Evolutionary conservation across 495 filamentous ascomycete species (phyloP), one percentile per base, ranked within the genome.

Genomic region (Physcia stellaris): DNA sequence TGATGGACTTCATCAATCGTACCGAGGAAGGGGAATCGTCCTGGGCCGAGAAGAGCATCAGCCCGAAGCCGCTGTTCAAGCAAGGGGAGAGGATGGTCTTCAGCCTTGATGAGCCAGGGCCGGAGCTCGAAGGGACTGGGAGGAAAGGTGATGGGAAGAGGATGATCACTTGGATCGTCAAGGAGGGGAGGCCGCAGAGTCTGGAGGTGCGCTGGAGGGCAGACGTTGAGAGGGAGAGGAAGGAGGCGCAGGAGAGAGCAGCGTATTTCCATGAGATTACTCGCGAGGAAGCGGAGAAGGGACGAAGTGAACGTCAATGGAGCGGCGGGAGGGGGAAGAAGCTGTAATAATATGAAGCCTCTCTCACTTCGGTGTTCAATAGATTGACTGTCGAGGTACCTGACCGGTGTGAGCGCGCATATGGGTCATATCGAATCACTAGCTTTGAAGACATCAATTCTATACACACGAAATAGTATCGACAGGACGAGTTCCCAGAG

Each of bases 1-100:
- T 93, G 0, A 32, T 69, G 13, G 49, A 63, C 0, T 92, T 87
- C 44, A 52, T 84, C 0, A 49, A 64, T 19, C 53, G 63, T 17
- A 60, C 53, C 40, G 79, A 64, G 27, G 67, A 70, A 2, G n/a
- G n/a, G n/a, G n/a, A n/a, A n/a, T n/a, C n/a, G n/a, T 62, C 77
- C 6, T 90, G 86, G 84, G 71, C 65, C 9, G 67, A 90, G 17
- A 92, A 83, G 54, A 77, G 71, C 16, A 90, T 94, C 28, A 78
- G 71, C 29, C 83, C 85, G 1, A 60, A 61, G n/a, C 59, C 64
- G 24, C 41, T 83, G 20, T 68, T 73, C 40, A 50, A 68, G 48
- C 54, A 66, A n/a, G 53, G 59, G 7, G 62, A 67, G 13, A 62
- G 75, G 39, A 50, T 70, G 12, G 72, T 86, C 12, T 53, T 94